Percentiles rank a stretch among this genome's conserved stretches.
Evolutionary conservation across 129 eudicot genomes (phyloP).

Genomic region (Lonicera japonica): DNA sequence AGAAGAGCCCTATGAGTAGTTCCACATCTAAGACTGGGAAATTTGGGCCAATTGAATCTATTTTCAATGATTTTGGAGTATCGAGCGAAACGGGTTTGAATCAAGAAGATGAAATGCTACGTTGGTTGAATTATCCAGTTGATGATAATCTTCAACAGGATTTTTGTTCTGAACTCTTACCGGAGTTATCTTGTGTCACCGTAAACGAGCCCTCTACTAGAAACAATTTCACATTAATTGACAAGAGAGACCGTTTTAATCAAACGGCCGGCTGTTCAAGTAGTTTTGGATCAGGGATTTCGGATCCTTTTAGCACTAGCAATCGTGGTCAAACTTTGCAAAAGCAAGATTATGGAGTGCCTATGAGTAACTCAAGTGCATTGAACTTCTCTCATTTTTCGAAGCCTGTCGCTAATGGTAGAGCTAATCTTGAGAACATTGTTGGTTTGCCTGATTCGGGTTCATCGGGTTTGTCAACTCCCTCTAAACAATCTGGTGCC

Average conservation of each 20-base stretch:
- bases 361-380: constrained; percentile 40
- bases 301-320: constrained; percentile 34
- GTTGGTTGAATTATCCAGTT: constrained; percentile 71
- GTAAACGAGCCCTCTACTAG: constrained; percentile 37
- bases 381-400: constrained; percentile 78
- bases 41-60: constrained; percentile 31
- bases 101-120: constrained; percentile 73
- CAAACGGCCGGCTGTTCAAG: constrained; percentile 24
- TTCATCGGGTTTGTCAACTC: constrained; percentile 22
- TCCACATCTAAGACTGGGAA: constrained; percentile 25
- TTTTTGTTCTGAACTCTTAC: constrained; percentile 56
- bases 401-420: constrained; percentile 50
- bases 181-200: constrained; percentile 67
- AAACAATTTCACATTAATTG: background rate
- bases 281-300: constrained; percentile 43
- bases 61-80: constrained; percentile 32
- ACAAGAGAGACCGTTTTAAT: constrained; percentile 10
- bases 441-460: constrained; percentile 10
- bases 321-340: constrained; percentile 24
- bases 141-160: constrained; percentile 18
- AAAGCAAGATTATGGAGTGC: constrained; percentile 43
- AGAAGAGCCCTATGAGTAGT: constrained; percentile 38
- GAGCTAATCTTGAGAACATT: constrained; percentile 32
- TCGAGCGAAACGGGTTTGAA: constrained; percentile 36
- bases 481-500: constrained; percentile 33